Conservation (phyloP, 306 rosid genomes). For the Vigna nakashimae region DNA sequence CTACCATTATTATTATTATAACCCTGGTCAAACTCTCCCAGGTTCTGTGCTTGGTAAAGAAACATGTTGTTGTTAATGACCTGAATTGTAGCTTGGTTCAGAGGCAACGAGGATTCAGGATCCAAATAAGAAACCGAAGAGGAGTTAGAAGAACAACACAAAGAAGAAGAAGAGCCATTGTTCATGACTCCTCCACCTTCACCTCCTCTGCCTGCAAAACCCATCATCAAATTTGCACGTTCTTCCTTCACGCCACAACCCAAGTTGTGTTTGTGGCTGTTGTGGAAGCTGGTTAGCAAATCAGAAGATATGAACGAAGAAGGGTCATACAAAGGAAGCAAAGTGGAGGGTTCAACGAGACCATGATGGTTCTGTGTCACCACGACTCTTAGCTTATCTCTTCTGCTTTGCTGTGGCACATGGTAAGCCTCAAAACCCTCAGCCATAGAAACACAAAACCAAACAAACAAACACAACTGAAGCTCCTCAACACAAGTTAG, state of each 20-base stretch:
- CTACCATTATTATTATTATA: slow-evolving; percentile 9
- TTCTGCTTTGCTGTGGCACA: slow-evolving; percentile 92
- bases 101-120: slow-evolving; percentile 53
- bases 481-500: background rate
- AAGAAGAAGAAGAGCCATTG: slow-evolving; percentile 41
- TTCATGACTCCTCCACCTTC: slow-evolving; percentile 1
- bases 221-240: slow-evolving; percentile 60
- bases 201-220: slow-evolving; percentile 30
- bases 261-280: slow-evolving; percentile 22
- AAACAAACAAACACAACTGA: background rate
- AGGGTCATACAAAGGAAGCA: slow-evolving; percentile 67
- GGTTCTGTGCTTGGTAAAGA: slow-evolving; percentile 45
- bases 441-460: slow-evolving; percentile 54
- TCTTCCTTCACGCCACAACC: slow-evolving; percentile 48
- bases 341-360: slow-evolving; percentile 42
- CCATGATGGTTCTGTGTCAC: slow-evolving; percentile 45
- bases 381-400: slow-evolving; percentile 81
- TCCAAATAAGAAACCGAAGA: slow-evolving; percentile 58
- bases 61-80: slow-evolving; percentile 52
- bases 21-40: slow-evolving; percentile 51
- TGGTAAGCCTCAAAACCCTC: slow-evolving; percentile 87
- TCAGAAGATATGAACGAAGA: slow-evolving; percentile 62
- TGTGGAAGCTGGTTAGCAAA: slow-evolving; percentile 45
- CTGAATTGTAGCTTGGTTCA: slow-evolving; percentile 50
- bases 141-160: slow-evolving; percentile 45